Conservation (phyloP, 2,329 filamentous ascomycete species). For the Ophiocordyceps robertsii region DNA sequence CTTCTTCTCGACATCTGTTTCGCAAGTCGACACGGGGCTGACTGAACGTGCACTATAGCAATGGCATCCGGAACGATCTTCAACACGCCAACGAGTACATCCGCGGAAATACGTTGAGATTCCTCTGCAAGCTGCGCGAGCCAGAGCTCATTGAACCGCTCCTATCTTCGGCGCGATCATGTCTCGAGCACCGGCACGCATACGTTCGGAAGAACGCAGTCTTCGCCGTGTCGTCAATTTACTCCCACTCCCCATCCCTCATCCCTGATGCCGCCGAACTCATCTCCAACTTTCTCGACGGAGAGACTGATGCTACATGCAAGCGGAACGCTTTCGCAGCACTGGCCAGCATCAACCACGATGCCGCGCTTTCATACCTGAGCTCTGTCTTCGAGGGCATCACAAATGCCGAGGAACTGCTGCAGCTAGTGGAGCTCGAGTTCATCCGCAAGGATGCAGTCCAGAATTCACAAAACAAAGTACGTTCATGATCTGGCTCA, state of each 20-base stretch:
- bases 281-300: slow-evolving; percentile 75
- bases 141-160: slow-evolving; percentile 92
- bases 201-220: slow-evolving; percentile 98
- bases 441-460: slow-evolving; percentile 98
- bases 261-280: slow-evolving; percentile 95
- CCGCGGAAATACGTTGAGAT: slow-evolving; percentile 92
- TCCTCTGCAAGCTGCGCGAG: slow-evolving; percentile 91
- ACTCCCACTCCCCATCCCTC: slow-evolving; percentile 74
- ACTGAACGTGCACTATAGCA: slow-evolving; percentile 39
- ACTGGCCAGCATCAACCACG: slow-evolving; percentile 79
- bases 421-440: slow-evolving; percentile 88
- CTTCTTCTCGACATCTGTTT: too few relatives aligned
- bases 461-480: slow-evolving; percentile 88
- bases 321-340: slow-evolving; percentile 96
- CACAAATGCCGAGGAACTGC: slow-evolving; percentile 82
- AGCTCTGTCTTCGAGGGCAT: slow-evolving; percentile 86
- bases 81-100: slow-evolving; percentile 98
- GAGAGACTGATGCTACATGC: slow-evolving; percentile 87
- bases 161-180: slow-evolving; percentile 79
- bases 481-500: slow-evolving; percentile 19
- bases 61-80: slow-evolving; percentile 93
- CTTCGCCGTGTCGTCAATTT: slow-evolving; percentile 87
- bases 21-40: not conserved
- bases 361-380: slow-evolving; percentile 79
- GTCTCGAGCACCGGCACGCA: slow-evolving; percentile 89